phyloP scores from a whole-genome alignment of 2,329 filamentous ascomycete genomes.

The Ciborinia camelliae region DNA sequence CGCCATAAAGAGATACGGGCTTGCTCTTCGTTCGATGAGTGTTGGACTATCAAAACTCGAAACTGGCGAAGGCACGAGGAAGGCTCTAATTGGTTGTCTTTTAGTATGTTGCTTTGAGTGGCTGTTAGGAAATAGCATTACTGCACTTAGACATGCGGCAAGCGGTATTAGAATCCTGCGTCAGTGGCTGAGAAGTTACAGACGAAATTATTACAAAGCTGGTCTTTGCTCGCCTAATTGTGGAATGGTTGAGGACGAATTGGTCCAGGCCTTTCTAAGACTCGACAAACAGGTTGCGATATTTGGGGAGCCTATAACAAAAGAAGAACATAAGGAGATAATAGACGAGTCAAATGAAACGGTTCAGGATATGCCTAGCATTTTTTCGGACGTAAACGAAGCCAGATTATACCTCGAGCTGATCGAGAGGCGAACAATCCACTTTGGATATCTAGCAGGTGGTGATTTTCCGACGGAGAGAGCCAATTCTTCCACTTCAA shows the following conservation, averaged over 20 bases:
- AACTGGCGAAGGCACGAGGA: constrained; percentile 6
- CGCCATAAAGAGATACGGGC: constrained; percentile 18
- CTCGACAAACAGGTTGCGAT: constrained; percentile 23
- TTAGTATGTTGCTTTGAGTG: constrained; percentile 21
- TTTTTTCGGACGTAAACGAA: constrained; percentile 14
- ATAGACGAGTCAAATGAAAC: constrained; percentile 17
- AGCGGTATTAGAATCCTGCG: constrained; percentile 11
- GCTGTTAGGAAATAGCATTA: constrained; percentile 13
- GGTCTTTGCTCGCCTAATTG: constrained; percentile 12
- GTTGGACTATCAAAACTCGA: constrained; percentile 1
- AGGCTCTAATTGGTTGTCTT: constrained; percentile 19
- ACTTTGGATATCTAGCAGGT: constrained; percentile 20
- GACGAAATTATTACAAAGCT: not conserved
- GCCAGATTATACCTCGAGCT: constrained; percentile 24
- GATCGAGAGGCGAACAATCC: constrained; percentile 22
- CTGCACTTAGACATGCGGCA: constrained; percentile 17
- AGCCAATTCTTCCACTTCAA: not conserved
- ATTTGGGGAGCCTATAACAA: constrained; percentile 14
- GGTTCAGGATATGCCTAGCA: constrained; percentile 19
- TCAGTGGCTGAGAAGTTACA: constrained; percentile 12
- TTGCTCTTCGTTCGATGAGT: constrained; percentile 19
- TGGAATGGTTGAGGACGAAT: constrained; percentile 20
- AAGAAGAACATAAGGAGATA: constrained; percentile 15
- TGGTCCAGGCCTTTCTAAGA: constrained; percentile 18
- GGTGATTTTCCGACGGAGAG: not conserved